These are phyloP conservation scores for Maudiozyma saulgeensis DNA, from an alignment of 805 yeast genomes.

Conservation along the genomic window DNA sequence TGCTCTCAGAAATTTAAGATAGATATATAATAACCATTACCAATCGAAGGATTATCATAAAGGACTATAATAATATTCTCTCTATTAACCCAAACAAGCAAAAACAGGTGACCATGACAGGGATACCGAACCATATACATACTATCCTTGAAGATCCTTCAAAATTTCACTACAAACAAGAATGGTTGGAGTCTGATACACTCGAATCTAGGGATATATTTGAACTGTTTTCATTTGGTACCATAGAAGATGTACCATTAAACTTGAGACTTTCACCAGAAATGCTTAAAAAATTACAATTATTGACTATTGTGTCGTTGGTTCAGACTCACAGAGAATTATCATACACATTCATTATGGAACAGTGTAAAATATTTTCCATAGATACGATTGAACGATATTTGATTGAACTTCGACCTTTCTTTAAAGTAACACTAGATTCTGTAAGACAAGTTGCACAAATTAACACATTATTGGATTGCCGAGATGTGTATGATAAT, in stretches of 20 bases:
- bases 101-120: background rate
- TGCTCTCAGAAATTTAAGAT: too few species aligned
- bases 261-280: slow-evolving; percentile 4
- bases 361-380: slow-evolving; percentile 9
- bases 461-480: slow-evolving; percentile 10
- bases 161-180: slow-evolving; percentile 17
- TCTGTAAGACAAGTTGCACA: slow-evolving; percentile 10
- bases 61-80: too few species aligned
- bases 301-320: slow-evolving; percentile 17
- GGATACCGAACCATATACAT: background rate
- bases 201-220: slow-evolving; percentile 7
- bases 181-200: slow-evolving; percentile 15
- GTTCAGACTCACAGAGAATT: slow-evolving; percentile 12
- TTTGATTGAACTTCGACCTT: slow-evolving; percentile 14
- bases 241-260: slow-evolving; percentile 10
- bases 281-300: slow-evolving; percentile 17
- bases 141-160: slow-evolving; percentile 13
- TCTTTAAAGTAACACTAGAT: slow-evolving; percentile 17
- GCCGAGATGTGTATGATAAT: slow-evolving; percentile 22
- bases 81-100: background rate
- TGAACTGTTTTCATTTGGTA: slow-evolving; percentile 25
- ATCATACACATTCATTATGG: slow-evolving; percentile 8
- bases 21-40: too few species aligned
- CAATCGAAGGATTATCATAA: too few species aligned
- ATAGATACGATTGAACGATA: slow-evolving; percentile 13